Conservation (phyloP, 2,329 filamentous ascomycete species). For the Purpureocillium lavendulum region DNA sequence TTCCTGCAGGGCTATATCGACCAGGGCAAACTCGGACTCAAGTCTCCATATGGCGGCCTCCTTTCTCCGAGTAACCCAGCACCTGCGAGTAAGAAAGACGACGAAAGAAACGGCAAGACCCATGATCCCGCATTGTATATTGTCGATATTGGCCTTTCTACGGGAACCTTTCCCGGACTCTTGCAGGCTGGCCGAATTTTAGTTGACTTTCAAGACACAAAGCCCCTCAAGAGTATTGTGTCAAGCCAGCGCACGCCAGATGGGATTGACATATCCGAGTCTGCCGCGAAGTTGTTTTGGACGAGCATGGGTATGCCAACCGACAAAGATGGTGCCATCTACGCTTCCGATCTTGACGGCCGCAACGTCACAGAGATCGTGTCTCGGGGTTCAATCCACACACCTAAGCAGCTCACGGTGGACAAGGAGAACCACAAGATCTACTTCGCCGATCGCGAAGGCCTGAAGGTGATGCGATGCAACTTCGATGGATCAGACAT, state of each 20-base stretch:
- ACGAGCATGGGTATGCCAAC: conserved; percentile 37
- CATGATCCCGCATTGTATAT: conserved; percentile 13
- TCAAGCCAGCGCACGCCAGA: conserved; percentile 27
- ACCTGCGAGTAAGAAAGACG: no score
- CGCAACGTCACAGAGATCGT: conserved; percentile 33
- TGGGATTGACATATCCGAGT: conserved; percentile 29
- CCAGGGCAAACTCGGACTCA: conserved; percentile 36
- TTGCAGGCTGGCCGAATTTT: conserved; percentile 9
- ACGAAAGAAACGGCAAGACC: conserved; percentile 1
- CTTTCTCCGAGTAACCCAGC: conserved; percentile 19
- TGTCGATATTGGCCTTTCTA: conserved; percentile 18
- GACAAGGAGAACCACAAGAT: conserved; percentile 20
- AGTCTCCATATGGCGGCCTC: conserved; percentile 31
- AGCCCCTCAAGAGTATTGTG: conserved; percentile 11
- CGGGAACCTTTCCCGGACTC: neutral
- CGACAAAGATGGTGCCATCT: conserved; percentile 31
- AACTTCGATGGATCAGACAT: conserved; percentile 28
- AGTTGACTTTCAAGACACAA: conserved; percentile 7
- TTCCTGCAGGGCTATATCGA: conserved; percentile 37
- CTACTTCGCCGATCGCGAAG: conserved; percentile 37
- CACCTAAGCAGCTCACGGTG: conserved; percentile 35
- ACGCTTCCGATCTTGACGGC: conserved; percentile 40
- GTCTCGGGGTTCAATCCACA: conserved; percentile 34
- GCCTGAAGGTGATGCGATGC: conserved; percentile 28
- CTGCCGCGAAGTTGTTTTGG: conserved; percentile 34